Base-by-base conservation (phyloP, 192 early-diverging fungal genomes). In the Piromyces finnis region DNA sequence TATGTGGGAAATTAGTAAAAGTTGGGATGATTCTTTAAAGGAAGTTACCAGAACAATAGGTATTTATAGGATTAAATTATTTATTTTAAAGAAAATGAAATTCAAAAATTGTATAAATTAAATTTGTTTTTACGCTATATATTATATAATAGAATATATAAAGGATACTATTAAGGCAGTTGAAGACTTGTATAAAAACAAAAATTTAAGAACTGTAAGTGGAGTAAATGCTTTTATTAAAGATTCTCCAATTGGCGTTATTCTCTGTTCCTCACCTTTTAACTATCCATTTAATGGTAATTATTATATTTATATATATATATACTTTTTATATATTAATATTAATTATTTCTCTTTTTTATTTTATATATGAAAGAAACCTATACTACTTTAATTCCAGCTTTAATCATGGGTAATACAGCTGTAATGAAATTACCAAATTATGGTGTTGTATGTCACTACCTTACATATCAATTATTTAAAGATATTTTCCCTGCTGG, bases 1-100 rank as follows among this genome's bases (percentile, higher is more conserved):
- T 18, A 77, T 80, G 79, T 80, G 79, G 79, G 79, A 80, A 80
- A 80, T 80, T 77, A 27, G 79, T 5, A 80, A 80, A 36, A 80
- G 29, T 77, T 29, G 28, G 28, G 78, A 80, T 39, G 79, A 80
- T 36, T 29, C 79, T 3, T 29, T 29, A 29, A 80, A 80, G 7
- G 79, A 80, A 77, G 79, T 80, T 22, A 15, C 13, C 7, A 39
- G 79, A 28, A 80, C 79, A 22, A 36, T 80, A 18, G 37, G 78
- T 79, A 39, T 22, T 9, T 27, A 22, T n/a, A n/a, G n/a, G n/a
- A 22, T 78, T 22, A 30, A 30, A 22, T 78, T 15, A n/a, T n/a
- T n/a, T n/a, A n/a, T n/a, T n/a, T n/a, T n/a, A n/a, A n/a, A n/a
- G n/a, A n/a, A n/a, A n/a, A n/a, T n/a, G n/a, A n/a, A n/a, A n/a